Base-by-base conservation (phyloP, 345 rosid genomes). In the Pseudoturritis turrita region DNA sequence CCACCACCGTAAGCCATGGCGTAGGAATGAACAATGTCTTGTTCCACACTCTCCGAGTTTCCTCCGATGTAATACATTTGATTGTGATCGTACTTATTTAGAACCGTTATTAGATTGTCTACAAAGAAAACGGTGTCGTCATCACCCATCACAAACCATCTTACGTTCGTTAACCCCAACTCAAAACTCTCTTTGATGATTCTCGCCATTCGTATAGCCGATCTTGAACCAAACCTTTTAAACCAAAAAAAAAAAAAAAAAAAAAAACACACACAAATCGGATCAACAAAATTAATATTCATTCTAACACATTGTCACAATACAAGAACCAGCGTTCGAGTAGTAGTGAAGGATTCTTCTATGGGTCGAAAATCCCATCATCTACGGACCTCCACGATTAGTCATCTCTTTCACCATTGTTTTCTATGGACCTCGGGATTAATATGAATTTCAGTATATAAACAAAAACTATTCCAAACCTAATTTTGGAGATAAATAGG, bases 81-180 rank as follows among this genome's bases (percentile, higher is more conserved):
- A 45, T 83, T 86, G 28, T 94, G 95, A 65, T 94, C 96, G 28
- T 91, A 94, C 73, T 87, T 94, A 10, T 50, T 58, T 4, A 94
- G 77, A 28, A 94, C 91, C 13, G 77, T 65, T 8, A 89, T 61
- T 31, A 94, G 74, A 78, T 94, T 94, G 72, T 94, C 97, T 2
- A 83, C 59, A 45, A 87, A 91, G 78, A 94, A 94, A 1, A 94
- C 90, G 0, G 96, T 91, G 73, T 94, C 97, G 39, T 94, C 98
- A 13, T 94, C 98, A 19, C 97, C 98, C 91, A 94, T 77, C 4
- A 91, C 96, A 65, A 89, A 89, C 98, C 97, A 94, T 76, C 96
- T 83, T n/a, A 91, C 92, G 49, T 85, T 78, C 0, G 78, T 82
- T 23, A 82, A 43, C 45, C 95, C 97, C 3, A 89, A 70, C 46